Conservation (phyloP, 169 alveolate genomes). For the Amoebophrya sp. region DNA sequence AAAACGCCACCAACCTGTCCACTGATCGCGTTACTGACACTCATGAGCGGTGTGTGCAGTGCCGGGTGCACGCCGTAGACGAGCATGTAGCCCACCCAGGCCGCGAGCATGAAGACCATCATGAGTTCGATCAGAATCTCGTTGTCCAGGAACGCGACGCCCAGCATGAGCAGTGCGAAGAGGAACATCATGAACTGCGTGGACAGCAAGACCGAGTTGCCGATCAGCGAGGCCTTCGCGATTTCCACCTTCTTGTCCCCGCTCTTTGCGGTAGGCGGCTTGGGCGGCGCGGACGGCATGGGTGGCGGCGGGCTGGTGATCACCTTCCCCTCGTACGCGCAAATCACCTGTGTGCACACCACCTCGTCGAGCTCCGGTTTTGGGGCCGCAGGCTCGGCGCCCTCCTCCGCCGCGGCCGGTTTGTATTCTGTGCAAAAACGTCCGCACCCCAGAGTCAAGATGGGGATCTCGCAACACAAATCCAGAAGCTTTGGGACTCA, state of each 20-base stretch:
- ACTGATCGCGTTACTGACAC: constrained; percentile 72
- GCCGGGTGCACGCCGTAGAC: constrained; percentile 80
- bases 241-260: background rate
- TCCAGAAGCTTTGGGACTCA: no score
- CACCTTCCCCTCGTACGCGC: background rate
- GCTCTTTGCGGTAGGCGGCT: background rate
- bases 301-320: constrained; percentile 18
- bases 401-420: no score
- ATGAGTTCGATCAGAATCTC: constrained; percentile 23
- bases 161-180: background rate
- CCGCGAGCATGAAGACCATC: constrained; percentile 54
- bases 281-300: background rate
- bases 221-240: background rate
- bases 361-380: background rate
- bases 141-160: constrained; percentile 23
- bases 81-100: constrained; percentile 68
- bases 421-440: no score
- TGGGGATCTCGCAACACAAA: no score
- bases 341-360: background rate
- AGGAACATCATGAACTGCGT: background rate
- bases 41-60: constrained; percentile 73
- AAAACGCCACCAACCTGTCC: constrained; percentile 58
- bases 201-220: background rate
- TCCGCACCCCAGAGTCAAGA: no score
- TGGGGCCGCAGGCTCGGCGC: no score